Conservation (phyloP, 805 yeast species). For the Candida verbasci region DNA sequence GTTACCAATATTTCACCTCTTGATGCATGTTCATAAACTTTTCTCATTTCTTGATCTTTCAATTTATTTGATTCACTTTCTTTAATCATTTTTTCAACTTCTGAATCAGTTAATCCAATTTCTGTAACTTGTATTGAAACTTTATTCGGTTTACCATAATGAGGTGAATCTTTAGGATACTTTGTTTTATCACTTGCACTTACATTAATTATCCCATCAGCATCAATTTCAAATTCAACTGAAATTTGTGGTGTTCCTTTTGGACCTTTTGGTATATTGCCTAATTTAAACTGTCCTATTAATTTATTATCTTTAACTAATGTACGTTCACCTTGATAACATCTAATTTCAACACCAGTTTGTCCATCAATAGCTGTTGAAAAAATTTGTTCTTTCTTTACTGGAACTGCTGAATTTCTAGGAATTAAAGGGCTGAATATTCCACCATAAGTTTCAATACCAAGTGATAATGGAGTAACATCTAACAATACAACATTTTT, state of each 20-base stretch:
- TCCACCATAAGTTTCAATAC: slow-evolving; percentile 84
- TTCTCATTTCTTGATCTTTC: slow-evolving; percentile 54
- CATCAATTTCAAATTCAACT: slow-evolving; percentile 75
- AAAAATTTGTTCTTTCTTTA: slow-evolving; percentile 66
- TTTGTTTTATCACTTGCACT: slow-evolving; percentile 52
- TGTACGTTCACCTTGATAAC: slow-evolving; percentile 78
- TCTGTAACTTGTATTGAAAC: slow-evolving; percentile 66
- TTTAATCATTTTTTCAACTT: slow-evolving; percentile 56
- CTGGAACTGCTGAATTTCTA: slow-evolving; percentile 74
- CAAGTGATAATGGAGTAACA: slow-evolving; percentile 78
- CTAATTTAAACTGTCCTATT: slow-evolving; percentile 68
- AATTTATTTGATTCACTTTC: slow-evolving; percentile 64
- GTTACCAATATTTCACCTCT: slow-evolving; percentile 73
- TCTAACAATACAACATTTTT: slow-evolving; percentile 73
- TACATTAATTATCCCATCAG: slow-evolving; percentile 67
- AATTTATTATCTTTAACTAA: slow-evolving; percentile 72
- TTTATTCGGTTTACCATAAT: slow-evolving; percentile 44
- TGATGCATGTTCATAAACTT: slow-evolving; percentile 68
- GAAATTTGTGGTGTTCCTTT: slow-evolving; percentile 79
- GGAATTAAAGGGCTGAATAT: slow-evolving; percentile 75
- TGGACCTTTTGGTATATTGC: slow-evolving; percentile 71
- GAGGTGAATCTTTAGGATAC: slow-evolving; percentile 31
- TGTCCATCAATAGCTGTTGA: slow-evolving; percentile 84
- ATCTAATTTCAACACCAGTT: slow-evolving; percentile 76
- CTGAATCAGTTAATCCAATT: slow-evolving; percentile 65